Percentiles rank a stretch among this genome's conserved stretches.
Conservation (phyloP, 768 basidiomycete genomes). For the Krasilnikovozyma curviuscula region DNA sequence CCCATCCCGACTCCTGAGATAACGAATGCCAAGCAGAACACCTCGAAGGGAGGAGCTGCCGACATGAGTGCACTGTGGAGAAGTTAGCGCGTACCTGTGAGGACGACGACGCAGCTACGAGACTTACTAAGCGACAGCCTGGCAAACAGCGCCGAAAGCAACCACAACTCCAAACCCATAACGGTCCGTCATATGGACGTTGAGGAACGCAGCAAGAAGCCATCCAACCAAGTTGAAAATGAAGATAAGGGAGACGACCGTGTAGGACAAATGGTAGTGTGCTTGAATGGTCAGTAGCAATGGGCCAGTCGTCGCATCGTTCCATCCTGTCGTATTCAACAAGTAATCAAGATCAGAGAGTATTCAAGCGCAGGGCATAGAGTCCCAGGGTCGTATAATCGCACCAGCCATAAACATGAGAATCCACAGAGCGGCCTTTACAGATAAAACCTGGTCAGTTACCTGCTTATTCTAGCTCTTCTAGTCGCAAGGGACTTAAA, state of each 20-base stretch:
- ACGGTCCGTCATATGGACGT: constrained; percentile 30
- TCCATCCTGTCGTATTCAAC: too few species aligned
- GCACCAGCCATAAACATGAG: too few species aligned
- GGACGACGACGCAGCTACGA: constrained; percentile 2
- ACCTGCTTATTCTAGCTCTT: too few species aligned
- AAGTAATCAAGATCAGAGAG: too few species aligned
- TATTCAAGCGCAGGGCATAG: too few species aligned
- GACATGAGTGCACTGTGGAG: constrained; percentile 26
- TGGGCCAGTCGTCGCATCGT: constrained; percentile 14
- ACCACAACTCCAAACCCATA: constrained; percentile 24
- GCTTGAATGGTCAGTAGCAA: constrained; percentile 14
- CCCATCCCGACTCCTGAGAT: constrained; percentile 34
- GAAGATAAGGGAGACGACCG: constrained; percentile 44
- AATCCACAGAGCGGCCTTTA: too few species aligned
- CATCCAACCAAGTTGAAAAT: constrained; percentile 29
- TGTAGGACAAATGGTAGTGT: constrained; percentile 32
- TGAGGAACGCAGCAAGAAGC: constrained; percentile 30
- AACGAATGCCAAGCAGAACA: constrained; percentile 30
- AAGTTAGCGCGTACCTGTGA: constrained; percentile 14
- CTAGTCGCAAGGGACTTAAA: too few species aligned
- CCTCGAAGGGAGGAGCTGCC: constrained; percentile 33
- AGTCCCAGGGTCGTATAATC: too few species aligned
- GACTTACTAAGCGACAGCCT: neutral
- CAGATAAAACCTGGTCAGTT: too few species aligned
- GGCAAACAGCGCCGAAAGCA: neutral